These are phyloP conservation scores for Ramaria sp. DNA, from an alignment of 768 basidiomycete genomes.

Conservation along the genomic window DNA sequence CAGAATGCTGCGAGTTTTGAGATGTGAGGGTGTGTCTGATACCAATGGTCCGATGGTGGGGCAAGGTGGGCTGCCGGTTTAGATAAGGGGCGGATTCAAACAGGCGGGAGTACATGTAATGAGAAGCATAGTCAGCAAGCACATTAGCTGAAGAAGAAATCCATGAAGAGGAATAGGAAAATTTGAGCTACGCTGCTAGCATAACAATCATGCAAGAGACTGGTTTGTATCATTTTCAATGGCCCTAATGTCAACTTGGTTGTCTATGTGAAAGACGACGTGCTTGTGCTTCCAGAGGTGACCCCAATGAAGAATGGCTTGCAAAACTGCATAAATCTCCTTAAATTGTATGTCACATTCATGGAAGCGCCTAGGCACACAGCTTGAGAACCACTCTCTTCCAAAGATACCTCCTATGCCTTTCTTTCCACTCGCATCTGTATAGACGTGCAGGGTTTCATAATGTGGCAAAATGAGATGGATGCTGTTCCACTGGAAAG, in stretches of 20 bases:
- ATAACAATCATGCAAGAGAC: constrained; percentile 8
- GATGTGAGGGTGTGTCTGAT: constrained; percentile 11
- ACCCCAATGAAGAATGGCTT: constrained; percentile 22
- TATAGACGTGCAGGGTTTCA: constrained; percentile 15
- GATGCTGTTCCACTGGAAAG: constrained; percentile 23
- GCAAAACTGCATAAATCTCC: constrained; percentile 16
- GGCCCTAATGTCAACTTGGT: constrained; percentile 16
- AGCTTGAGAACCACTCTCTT: constrained; percentile 18
- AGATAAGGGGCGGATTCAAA: constrained; percentile 20
- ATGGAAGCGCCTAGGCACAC: constrained; percentile 16
- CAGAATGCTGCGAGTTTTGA: constrained; percentile 1
- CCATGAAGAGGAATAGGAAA: constrained; percentile 12
- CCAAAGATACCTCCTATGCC: constrained; percentile 18
- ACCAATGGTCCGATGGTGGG: constrained; percentile 13
- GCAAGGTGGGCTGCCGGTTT: constrained; percentile 13
- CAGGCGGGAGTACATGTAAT: constrained; percentile 15
- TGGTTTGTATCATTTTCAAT: constrained; percentile 5
- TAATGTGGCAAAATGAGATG: constrained; percentile 3
- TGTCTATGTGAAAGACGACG: constrained; percentile 22
- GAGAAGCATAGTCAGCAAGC: constrained; percentile 14
- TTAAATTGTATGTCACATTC: constrained; percentile 24
- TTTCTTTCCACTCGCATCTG: constrained; percentile 24
- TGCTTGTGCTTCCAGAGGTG: constrained; percentile 16
- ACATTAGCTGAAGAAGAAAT: constrained; percentile 11
- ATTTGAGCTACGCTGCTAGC: constrained; percentile 10